phyloP scores from a whole-genome alignment of 2,329 filamentous ascomycete genomes.

The Dothidotthia symphoricarpi region DNA sequence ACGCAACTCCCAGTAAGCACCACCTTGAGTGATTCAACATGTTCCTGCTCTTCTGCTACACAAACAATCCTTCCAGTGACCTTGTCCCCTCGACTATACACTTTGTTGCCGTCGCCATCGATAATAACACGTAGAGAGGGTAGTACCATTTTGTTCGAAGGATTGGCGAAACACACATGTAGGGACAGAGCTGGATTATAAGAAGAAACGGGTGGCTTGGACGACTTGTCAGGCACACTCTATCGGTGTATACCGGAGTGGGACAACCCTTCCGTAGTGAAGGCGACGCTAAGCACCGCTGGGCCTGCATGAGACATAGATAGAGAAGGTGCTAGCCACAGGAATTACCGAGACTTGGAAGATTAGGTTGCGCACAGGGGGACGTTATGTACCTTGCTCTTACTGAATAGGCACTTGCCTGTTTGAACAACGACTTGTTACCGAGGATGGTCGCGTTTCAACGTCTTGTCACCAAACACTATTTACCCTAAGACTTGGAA shows the following conservation, averaged over 20 bases:
- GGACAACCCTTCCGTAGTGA: constrained; percentile 34
- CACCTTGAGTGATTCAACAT: constrained; percentile 30
- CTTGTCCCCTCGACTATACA: constrained; percentile 34
- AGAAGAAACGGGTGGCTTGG: constrained; percentile 5
- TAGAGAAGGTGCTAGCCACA: too few relatives aligned
- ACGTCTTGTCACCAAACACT: constrained; percentile 1
- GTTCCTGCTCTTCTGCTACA: constrained; percentile 25
- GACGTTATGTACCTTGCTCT: background rate
- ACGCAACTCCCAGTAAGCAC: constrained; percentile 34
- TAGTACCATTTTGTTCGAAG: constrained; percentile 23
- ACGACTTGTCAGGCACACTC: constrained; percentile 28
- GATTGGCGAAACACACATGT: constrained; percentile 21
- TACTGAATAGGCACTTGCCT: background rate
- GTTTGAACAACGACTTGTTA: constrained; percentile 2
- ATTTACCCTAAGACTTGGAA: constrained; percentile 1
- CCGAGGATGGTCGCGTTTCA: background rate
- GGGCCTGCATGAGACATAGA: constrained; percentile 30
- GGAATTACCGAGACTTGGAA: constrained; percentile 16
- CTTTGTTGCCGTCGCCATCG: constrained; percentile 30
- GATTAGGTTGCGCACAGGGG: constrained; percentile 13
- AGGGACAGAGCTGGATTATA: constrained; percentile 31
- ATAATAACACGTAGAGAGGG: constrained; percentile 31
- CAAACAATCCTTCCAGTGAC: constrained; percentile 37
- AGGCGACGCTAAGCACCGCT: constrained; percentile 30
- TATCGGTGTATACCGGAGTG: constrained; percentile 26